phyloP scores from a whole-genome alignment of 176 grass and related monocot species.

The Coix lacrymajobi region DNA sequence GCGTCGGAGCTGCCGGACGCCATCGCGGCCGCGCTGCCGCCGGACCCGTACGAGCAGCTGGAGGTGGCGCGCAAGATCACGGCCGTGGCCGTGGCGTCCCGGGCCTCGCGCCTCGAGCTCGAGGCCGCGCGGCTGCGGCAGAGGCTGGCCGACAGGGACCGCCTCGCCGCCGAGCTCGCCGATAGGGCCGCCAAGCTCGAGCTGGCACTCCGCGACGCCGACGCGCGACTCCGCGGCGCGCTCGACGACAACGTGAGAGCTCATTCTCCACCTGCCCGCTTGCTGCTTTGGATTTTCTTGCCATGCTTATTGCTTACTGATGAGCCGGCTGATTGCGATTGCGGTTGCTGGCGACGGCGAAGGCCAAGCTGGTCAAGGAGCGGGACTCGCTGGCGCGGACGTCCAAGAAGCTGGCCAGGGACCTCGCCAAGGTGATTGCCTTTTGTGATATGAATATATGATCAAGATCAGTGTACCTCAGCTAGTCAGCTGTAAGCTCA shows the following conservation, averaged over 20 bases:
- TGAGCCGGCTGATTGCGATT: not conserved
- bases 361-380: constrained; percentile 73
- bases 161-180: constrained; percentile 57
- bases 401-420: constrained; percentile 79
- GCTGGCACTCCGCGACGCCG: constrained; percentile 48
- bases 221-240: constrained; percentile 41
- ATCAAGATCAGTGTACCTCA: not conserved
- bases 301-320: too few species aligned
- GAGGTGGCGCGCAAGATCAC: constrained; percentile 90
- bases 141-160: constrained; percentile 65
- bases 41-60: constrained; percentile 92
- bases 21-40: constrained; percentile 75
- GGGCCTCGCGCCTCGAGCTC: constrained; percentile 64
- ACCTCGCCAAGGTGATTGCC: constrained; percentile 61
- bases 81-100: constrained; percentile 64
- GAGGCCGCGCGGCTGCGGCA: constrained; percentile 60
- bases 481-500: not conserved
- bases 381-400: constrained; percentile 68
- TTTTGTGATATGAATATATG: not conserved
- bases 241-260: constrained; percentile 68
- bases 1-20: constrained; percentile 55
- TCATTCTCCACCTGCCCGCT: not conserved
- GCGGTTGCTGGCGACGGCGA: not conserved
- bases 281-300: not conserved
- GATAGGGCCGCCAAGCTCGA: constrained; percentile 51